Base-by-base conservation (phyloP, 2,329 filamentous ascomycete species). In the Aureobasidium sp. region DNA sequence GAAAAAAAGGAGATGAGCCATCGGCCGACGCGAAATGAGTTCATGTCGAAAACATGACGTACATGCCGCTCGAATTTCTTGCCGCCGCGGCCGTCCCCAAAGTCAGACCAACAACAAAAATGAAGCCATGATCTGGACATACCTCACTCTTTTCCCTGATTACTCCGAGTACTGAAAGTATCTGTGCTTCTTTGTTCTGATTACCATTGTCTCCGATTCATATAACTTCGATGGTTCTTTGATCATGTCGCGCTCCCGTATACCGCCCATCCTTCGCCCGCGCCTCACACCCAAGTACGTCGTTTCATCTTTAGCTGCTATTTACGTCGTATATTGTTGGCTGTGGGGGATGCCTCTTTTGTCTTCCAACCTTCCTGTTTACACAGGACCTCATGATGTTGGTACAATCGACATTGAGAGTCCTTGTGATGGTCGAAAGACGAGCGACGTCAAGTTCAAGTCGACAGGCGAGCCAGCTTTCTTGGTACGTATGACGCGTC, bases 321-420 rank as follows among this genome's bases (percentile, higher is more conserved):
- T 63, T 30, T 66, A 64, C 58, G 32, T 70, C 16, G 64, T 68
- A 45, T 63, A 67, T 58, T 63, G 68, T 55, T 61, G 70, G 22
- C 58, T 72, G 3, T 62, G 69, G 53, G 66, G 63, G 19, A 66
- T 73, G 60, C 71, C 71, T 6, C 63, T 73, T n/a, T 64, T 74
- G 38, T 69, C 66, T 47, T 66, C 64, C 30, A 66, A 66, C 14
- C 64, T 75, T 16, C 72, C 72, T 30, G 53, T 60, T 17, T 74
- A 74, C 53, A 69, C 70, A 3, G 72, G 72, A 27, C 59, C 63
- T 3, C 68, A 71, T 58, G 65, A 70, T 44, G 71, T 75, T 17
- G 72, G 72, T 6, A 65, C 69, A 11, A 60, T 74, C 25, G 72
- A 75, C 58, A 56, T 75, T 22, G 72, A 75, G 54, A 67, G 58